Evolutionary conservation across 768 basidiomycete species (phyloP).

Genomic region (Fomitopsis serialis): DNA sequence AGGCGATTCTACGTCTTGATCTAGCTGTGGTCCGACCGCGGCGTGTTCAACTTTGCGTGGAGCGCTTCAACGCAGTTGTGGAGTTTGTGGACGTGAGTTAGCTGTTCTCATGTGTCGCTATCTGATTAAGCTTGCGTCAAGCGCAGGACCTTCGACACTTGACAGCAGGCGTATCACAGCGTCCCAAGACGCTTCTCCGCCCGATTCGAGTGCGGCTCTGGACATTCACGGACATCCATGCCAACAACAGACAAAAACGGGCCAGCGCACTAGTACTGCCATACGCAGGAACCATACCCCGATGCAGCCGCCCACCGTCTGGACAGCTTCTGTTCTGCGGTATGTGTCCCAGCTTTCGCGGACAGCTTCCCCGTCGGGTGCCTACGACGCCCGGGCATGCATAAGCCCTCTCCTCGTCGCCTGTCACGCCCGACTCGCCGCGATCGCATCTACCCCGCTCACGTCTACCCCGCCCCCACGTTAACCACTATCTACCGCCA

Average conservation of each 20-base stretch:
- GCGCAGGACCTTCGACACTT: too few relatives aligned
- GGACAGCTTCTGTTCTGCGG: too few relatives aligned
- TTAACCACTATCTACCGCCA: neutral
- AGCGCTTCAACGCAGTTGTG: too few relatives aligned
- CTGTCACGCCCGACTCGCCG: neutral
- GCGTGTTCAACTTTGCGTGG: too few relatives aligned
- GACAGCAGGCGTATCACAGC: too few relatives aligned
- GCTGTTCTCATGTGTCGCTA: too few relatives aligned
- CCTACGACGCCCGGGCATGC: neutral
- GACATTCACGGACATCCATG: neutral
- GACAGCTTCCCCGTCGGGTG: neutral
- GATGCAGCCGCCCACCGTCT: neutral
- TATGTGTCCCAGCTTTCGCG: neutral
- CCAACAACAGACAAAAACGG: neutral
- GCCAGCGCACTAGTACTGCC: neutral
- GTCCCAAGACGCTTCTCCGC: neutral
- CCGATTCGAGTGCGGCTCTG: neutral
- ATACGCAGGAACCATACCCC: neutral
- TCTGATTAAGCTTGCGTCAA: too few relatives aligned
- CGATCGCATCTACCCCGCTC: neutral
- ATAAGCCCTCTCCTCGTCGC: neutral
- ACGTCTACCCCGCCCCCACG: too few relatives aligned
- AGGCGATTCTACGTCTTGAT: too few relatives aligned
- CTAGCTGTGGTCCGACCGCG: too few relatives aligned
- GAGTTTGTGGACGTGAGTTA: too few relatives aligned